Evolutionary conservation across 2,329 filamentous ascomycete species (phyloP).

Genomic region (Fusarium setosum): DNA sequence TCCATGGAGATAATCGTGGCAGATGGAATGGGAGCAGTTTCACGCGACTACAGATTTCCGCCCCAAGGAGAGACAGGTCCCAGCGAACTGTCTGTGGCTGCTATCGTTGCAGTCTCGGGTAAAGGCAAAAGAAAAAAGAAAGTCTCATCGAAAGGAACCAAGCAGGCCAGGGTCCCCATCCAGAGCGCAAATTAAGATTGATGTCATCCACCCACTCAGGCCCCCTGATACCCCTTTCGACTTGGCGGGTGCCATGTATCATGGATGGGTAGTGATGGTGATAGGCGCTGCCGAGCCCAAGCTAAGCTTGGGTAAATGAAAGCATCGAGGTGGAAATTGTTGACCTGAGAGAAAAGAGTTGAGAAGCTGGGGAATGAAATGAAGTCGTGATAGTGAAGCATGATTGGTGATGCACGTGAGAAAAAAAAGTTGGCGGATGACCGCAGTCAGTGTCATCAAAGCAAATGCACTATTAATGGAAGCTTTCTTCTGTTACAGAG

Average conservation of each 20-base stretch:
- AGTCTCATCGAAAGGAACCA: neutral
- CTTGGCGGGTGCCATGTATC: slow-evolving; percentile 21
- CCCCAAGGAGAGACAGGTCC: neutral
- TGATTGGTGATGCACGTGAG: too few species aligned
- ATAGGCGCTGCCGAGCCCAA: slow-evolving; percentile 40
- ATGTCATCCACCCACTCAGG: slow-evolving; percentile 41
- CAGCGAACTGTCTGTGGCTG: too few species aligned
- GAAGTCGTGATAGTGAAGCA: neutral
- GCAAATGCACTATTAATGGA: neutral
- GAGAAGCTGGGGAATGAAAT: slow-evolving; percentile 5
- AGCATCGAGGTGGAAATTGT: slow-evolving; percentile 29
- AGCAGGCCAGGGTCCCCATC: slow-evolving; percentile 6
- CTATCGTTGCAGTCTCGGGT: too few species aligned
- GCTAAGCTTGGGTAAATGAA: slow-evolving; percentile 28
- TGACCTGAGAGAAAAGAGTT: neutral
- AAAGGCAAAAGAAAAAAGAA: neutral
- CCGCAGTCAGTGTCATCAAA: neutral
- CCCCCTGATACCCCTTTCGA: slow-evolving; percentile 32
- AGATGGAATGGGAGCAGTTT: neutral
- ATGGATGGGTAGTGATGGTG: slow-evolving; percentile 26
- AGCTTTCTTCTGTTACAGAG: neutral
- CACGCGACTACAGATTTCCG: neutral
- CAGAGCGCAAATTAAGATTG: slow-evolving; percentile 41
- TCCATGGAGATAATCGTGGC: neutral
- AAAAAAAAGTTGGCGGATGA: slow-evolving; percentile 2